Conservation (phyloP, 768 basidiomycete genomes). For the Kwoniella pini region DNA sequence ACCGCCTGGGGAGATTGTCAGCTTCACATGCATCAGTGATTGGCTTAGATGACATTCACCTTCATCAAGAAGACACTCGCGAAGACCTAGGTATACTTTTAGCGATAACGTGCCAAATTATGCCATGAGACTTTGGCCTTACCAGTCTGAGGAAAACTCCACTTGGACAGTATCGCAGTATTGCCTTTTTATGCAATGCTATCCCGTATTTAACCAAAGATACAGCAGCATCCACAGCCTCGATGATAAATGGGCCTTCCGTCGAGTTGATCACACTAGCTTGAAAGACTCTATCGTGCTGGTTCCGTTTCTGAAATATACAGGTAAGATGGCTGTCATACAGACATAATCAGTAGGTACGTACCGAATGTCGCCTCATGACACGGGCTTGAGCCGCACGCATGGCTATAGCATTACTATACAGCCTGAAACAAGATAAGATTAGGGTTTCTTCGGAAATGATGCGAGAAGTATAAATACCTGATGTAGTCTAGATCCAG, state of each 20-base stretch:
- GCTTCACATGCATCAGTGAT: too few species aligned
- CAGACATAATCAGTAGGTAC: background rate
- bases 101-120: background rate
- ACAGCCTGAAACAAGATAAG: background rate
- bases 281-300: slow-evolving; percentile 5
- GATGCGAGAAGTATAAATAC: background rate
- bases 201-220: slow-evolving; percentile 6
- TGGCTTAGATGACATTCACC: background rate
- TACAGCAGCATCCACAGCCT: slow-evolving; percentile 7
- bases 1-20: background rate
- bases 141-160: background rate
- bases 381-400: slow-evolving; percentile 1
- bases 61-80: slow-evolving; percentile 8
- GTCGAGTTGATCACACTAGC: slow-evolving; percentile 10
- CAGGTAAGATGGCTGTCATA: background rate
- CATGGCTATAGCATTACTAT: slow-evolving; percentile 5
- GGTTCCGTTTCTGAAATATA: background rate
- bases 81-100: background rate
- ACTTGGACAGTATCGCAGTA: slow-evolving; percentile 3
- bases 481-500: slow-evolving; percentile 8
- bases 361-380: background rate
- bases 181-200: slow-evolving; percentile 1
- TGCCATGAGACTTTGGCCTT: background rate
- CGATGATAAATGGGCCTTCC: slow-evolving; percentile 6
- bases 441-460: background rate